Evolutionary conservation across 768 basidiomycete species (phyloP).

Genomic region (Leccinum disarticulatum): DNA sequence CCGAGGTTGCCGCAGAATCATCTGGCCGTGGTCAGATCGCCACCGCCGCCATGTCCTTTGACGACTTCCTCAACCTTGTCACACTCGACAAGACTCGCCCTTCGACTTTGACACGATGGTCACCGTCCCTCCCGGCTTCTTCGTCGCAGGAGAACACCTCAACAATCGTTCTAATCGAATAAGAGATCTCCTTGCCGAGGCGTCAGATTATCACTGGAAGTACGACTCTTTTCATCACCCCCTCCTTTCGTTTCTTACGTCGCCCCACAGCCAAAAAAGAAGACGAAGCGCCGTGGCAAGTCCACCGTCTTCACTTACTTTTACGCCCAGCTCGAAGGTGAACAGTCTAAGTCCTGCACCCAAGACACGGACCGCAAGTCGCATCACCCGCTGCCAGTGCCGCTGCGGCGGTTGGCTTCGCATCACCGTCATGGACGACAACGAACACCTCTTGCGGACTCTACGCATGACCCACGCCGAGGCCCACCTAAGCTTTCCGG

Average conservation of each 20-base stretch:
- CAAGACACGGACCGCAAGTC: conserved; percentile 35
- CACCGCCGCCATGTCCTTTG: conserved; percentile 35
- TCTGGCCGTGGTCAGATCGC: conserved; percentile 36
- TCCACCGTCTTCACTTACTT: conserved; percentile 38
- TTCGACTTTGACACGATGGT: conserved; percentile 38
- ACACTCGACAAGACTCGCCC: conserved; percentile 31
- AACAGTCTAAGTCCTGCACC: conserved; percentile 35
- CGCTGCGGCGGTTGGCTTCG: conserved; percentile 34
- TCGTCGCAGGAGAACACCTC: conserved; percentile 33
- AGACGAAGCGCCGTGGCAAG: conserved; percentile 36
- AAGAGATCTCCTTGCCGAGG: conserved; percentile 34
- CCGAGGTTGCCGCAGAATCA: conserved; percentile 28
- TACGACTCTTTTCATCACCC: conserved; percentile 3
- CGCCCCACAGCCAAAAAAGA: conserved; percentile 27
- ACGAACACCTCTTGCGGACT: conserved; percentile 33
- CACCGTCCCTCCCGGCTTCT: conserved; percentile 32
- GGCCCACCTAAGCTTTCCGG: conserved; percentile 33
- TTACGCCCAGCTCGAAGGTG: conserved; percentile 35
- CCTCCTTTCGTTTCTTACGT: background rate
- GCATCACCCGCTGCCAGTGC: conserved; percentile 33
- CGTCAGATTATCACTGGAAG: conserved; percentile 38
- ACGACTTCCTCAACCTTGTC: conserved; percentile 34
- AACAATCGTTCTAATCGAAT: conserved; percentile 37
- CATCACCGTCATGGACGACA: conserved; percentile 38
- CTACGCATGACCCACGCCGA: conserved; percentile 37